Evolutionary conservation across 2,329 filamentous ascomycete species (phyloP), one percentile per base, ranked within the genome.

Genomic region (Scedosporium apiospermum): DNA sequence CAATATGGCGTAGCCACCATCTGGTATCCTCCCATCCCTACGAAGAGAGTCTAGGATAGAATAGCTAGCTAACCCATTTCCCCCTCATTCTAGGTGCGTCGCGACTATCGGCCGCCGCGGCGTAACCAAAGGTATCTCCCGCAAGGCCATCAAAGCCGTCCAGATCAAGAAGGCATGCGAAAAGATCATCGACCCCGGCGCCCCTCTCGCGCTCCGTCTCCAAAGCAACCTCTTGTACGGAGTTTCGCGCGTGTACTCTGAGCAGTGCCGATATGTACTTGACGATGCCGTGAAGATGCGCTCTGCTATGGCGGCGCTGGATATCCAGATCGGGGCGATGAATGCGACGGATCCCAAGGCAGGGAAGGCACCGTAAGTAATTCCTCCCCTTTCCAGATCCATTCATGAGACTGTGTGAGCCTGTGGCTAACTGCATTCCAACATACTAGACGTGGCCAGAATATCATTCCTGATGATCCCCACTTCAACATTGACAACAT

Each of bases 1-100:
- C 88, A 95, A 72, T 90, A 97, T 83, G 95, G 95, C 63, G 90
- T 99, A 63, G 89, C 93, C 14, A 99, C 93, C 2, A 88, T 99
- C 64, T 99, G 95, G 93, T 96, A 80, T 70, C 83, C 70, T 26
- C 26, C 34, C n/a, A 30, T 16, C 16, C 5, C 6, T 9, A 3
- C 3, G 26, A 51, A 1, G 27, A 26, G 9, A 26, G 9, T 1
- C 12, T 5, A 3, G 3, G 2, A 6, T 1, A 49, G 2, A n/a
- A 7, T 18, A 23, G 16, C 55, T 16, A 38, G 7, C 63, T 66
- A 63, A 65, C 62, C 65, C 12, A 64, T 42, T 27, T 38, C 30
- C 46, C 23, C 26, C 12, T 51, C 38, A 16, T 49, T 38, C 49
- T 65, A 97, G 93, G 93, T 86, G 97, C 51, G 88, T 96, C 51